Evolutionary conservation across 352 stramenopile genomes (phyloP), one percentile per base, ranked within the genome.

Genomic region (Achlya hypogyna): DNA sequence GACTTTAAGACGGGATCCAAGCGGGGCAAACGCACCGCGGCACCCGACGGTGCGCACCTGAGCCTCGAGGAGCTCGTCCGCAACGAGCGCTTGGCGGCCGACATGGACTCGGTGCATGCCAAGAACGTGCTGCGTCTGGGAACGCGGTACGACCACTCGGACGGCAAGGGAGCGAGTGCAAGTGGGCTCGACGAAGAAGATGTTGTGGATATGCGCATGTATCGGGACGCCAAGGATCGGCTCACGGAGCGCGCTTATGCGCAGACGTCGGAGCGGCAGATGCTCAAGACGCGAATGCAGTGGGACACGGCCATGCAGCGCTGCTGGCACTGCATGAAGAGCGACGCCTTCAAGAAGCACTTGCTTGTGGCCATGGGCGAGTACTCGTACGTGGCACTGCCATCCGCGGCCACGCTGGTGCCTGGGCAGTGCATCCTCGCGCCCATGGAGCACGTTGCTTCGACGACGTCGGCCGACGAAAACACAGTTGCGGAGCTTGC

Each of bases 101-200:
- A 82, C 65, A 89, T 95, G 83, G 83, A 92, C 67, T 71, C 73
- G 5, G 74, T 84, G 38, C 69, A 89, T 58, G 82, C 77, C 20
- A 75, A 75, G 35, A 92, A 92, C 59, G 89, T 94, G 56, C 12
- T 94, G 34, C 82, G 85, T 0, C 68, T 94, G 0, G 85, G 85
- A 2, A 76, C 82, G 20, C 80, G 77, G 12, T 94, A 90, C 73
- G 80, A 87, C 59, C 81, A 83, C 28, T 87, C 72, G 0, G 82
- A 91, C 71, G 73, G 72, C 16, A 90, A 84, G 25, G 65, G 88
- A 16, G 54, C 54, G 22, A 56, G 49, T 56, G 80, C 82, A 2
- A 94, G 85, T 42, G 83, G 83, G 12, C 89, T 94, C 65, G 85
- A 91, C 42, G 85, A 94, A 53, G 86, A 93, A 40, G 82, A 91